phyloP scores from a whole-genome alignment of 2,329 filamentous ascomycete genomes.

The Phaeosphaeriaceae sp. region DNA sequence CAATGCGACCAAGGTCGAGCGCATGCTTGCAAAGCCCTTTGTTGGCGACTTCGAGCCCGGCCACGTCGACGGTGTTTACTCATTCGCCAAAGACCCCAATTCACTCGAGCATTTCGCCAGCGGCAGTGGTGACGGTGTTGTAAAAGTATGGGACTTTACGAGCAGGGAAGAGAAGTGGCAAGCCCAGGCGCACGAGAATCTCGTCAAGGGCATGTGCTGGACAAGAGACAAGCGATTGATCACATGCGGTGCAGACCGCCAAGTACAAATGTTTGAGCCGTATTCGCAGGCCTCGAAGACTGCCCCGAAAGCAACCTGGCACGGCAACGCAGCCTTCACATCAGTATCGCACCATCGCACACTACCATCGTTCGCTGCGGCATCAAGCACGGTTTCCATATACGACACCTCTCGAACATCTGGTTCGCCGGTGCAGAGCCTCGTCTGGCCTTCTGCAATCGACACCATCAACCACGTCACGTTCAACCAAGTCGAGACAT shows the following conservation, averaged over 20 bases:
- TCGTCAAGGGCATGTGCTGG: conserved; percentile 92
- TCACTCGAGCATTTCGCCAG: conserved; percentile 54
- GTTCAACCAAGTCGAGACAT: conserved; percentile 95
- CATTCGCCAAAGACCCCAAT: conserved; percentile 56
- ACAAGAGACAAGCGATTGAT: conserved; percentile 84
- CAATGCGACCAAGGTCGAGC: conserved; percentile 89
- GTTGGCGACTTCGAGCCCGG: conserved; percentile 85
- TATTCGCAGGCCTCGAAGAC: conserved; percentile 74
- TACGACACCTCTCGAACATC: conserved; percentile 86
- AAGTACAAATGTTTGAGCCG: conserved; percentile 90
- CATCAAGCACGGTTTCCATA: conserved; percentile 80
- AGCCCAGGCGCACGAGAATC: conserved; percentile 85
- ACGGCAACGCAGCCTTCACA: conserved; percentile 83
- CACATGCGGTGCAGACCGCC: conserved; percentile 84
- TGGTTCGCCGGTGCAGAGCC: conserved; percentile 76
- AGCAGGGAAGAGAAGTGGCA: conserved; percentile 77
- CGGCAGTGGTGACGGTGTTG: conserved; percentile 75
- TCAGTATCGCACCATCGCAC: conserved; percentile 82
- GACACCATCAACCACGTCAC: conserved; percentile 85
- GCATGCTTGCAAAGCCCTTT: conserved; percentile 88
- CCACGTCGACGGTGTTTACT: conserved; percentile 81
- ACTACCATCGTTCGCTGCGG: conserved; percentile 78
- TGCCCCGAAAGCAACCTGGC: conserved; percentile 81
- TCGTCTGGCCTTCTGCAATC: conserved; percentile 85
- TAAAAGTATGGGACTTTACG: conserved; percentile 90